phyloP scores from a whole-genome alignment of 345 rosid genomes.

The Aethionema arabicum region DNA sequence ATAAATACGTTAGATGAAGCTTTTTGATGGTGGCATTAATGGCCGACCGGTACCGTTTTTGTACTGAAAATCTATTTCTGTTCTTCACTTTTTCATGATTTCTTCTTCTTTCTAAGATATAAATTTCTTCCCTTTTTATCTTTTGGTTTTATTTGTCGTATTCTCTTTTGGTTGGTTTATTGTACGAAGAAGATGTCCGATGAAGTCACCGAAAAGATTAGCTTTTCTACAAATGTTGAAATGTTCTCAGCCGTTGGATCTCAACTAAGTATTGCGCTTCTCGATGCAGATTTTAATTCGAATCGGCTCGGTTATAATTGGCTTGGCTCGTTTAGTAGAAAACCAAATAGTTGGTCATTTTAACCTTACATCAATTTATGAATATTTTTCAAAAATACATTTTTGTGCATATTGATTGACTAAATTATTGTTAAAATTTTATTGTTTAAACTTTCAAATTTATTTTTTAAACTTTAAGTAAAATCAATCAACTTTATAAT shows the following conservation, averaged over 20 bases:
- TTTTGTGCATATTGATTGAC: too few species aligned
- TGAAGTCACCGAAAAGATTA: conserved; percentile 29
- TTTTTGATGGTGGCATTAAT: conserved; percentile 35
- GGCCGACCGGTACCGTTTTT: conserved; percentile 33
- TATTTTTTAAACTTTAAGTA: too few species aligned
- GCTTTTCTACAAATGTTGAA: conserved; percentile 11
- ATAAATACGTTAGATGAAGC: background rate
- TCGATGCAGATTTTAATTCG: background rate
- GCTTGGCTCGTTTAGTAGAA: conserved; percentile 4
- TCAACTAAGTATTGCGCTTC: conserved; percentile 8
- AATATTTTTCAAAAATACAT: too few species aligned
- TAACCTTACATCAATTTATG: too few species aligned
- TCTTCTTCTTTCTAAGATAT: conserved; percentile 4
- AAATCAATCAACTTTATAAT: too few species aligned
- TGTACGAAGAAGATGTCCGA: conserved; percentile 15
- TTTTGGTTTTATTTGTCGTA: conserved; percentile 1
- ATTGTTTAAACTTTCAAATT: too few species aligned
- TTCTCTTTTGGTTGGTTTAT: conserved; percentile 16
- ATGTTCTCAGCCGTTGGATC: conserved; percentile 50
- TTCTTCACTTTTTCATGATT: background rate
- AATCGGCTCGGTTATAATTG: background rate
- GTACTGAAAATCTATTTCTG: background rate
- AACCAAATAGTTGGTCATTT: too few species aligned
- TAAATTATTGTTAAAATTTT: too few species aligned
- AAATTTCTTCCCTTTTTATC: background rate